A percentile compares a stretch with the other conserved stretches of the same genome.
Conservation (phyloP, 176 grass and related monocot genomes). For the Ensete ventricosum region DNA sequence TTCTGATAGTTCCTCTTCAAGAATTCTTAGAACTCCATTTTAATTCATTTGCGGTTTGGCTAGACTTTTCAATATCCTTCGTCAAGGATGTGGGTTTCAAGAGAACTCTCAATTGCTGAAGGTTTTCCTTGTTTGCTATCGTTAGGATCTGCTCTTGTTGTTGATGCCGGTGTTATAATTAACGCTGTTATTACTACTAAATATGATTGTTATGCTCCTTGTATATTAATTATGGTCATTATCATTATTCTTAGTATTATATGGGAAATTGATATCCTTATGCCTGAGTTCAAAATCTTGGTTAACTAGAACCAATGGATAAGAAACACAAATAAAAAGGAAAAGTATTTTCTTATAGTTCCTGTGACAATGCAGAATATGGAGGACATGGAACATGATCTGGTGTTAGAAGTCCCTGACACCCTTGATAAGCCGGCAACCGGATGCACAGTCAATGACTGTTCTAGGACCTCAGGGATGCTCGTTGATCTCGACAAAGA, state of each 20-base stretch:
- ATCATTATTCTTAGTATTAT: neutral
- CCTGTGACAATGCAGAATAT: neutral
- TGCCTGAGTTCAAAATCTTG: neutral
- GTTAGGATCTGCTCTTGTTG: neutral
- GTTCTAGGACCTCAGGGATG: neutral
- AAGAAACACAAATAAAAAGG: neutral
- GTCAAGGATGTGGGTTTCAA: neutral
- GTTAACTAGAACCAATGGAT: neutral
- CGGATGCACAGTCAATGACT: neutral
- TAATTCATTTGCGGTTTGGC: neutral
- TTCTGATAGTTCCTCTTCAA: neutral
- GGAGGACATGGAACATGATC: neutral
- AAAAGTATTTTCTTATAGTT: neutral
- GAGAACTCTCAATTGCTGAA: neutral
- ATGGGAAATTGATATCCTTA: no score
- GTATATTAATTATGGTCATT: neutral
- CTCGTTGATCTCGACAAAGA: neutral
- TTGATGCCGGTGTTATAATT: no score
- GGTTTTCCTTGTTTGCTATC: neutral
- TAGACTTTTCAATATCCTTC: neutral
- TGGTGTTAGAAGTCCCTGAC: neutral
- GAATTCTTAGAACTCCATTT: no score
- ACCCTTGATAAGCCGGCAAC: neutral
- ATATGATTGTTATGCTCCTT: no score
- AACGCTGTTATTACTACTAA: no score